Percentiles rank a stretch among this genome's conserved stretches.
Conservation (phyloP, 768 basidiomycete genomes). For the Tylopilus sp. region DNA sequence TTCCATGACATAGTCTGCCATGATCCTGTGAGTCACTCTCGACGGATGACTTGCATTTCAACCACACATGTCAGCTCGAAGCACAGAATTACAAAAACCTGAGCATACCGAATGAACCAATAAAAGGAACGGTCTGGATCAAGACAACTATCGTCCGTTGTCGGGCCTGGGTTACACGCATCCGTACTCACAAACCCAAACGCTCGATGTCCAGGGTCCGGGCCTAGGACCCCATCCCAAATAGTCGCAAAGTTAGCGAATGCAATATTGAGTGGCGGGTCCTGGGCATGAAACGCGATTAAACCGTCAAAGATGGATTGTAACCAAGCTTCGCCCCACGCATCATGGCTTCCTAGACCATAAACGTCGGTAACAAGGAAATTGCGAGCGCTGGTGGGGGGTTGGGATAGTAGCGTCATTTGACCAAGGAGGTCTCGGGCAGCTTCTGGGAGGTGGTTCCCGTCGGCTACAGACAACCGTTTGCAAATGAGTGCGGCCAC, state of each 20-base stretch:
- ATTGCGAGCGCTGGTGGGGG: conserved; percentile 48
- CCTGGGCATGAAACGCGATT: conserved; percentile 28
- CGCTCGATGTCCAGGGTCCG: conserved; percentile 41
- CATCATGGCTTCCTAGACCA: conserved; percentile 40
- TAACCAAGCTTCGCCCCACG: conserved; percentile 45
- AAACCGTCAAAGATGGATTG: conserved; percentile 45
- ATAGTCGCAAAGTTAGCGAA: conserved; percentile 48
- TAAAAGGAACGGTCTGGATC: conserved; percentile 51
- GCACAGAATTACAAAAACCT: background rate
- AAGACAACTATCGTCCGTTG: conserved; percentile 32
- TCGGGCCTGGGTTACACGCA: conserved; percentile 35
- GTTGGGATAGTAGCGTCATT: conserved; percentile 42
- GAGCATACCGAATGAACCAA: conserved; percentile 46
- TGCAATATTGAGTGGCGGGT: conserved; percentile 37
- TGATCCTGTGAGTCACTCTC: conserved; percentile 45
- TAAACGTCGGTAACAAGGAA: conserved; percentile 52
- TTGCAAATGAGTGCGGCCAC: background rate
- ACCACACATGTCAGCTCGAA: background rate
- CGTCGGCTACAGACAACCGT: conserved; percentile 33
- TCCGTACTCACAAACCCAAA: conserved; percentile 47
- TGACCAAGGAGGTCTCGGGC: conserved; percentile 42
- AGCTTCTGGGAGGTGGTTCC: conserved; percentile 44
- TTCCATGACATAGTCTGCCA: conserved; percentile 49
- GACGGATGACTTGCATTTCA: conserved; percentile 42
- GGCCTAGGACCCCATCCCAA: conserved; percentile 46